A percentile compares a stretch with the other conserved stretches of the same genome.
Evolutionary conservation across 345 rosid species (phyloP).

Genomic region (Viola odorata): DNA sequence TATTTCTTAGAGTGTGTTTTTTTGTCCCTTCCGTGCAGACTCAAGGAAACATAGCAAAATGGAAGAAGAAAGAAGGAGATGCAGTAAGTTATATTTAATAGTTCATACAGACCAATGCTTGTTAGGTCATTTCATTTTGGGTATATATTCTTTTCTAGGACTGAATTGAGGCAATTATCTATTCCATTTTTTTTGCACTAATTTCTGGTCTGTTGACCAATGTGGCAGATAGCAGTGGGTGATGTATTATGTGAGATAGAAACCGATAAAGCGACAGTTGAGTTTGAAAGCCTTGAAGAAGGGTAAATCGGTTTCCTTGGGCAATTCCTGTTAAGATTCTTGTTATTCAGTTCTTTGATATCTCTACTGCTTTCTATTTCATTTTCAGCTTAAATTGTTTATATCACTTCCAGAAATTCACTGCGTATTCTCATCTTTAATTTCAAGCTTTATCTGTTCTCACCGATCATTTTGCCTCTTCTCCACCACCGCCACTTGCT

Average conservation of each 20-base stretch:
- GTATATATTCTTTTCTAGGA: slow-evolving; percentile 11
- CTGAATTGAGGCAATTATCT: slow-evolving; percentile 15
- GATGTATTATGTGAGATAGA: slow-evolving; percentile 90
- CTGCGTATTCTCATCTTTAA: no score
- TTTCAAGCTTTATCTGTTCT: no score
- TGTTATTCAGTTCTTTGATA: no score
- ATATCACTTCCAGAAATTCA: no score
- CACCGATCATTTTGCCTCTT: no score
- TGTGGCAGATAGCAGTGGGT: slow-evolving; percentile 84
- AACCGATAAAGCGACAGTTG: slow-evolving; percentile 96
- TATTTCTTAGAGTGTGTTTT: slow-evolving; percentile 21
- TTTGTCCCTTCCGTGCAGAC: slow-evolving; percentile 49
- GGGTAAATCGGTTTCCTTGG: slow-evolving; percentile 50
- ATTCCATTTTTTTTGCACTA: slow-evolving; percentile 13
- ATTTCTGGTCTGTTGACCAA: slow-evolving; percentile 24
- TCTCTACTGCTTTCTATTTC: no score
- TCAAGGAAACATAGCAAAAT: slow-evolving; percentile 88
- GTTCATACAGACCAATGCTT: slow-evolving; percentile 8
- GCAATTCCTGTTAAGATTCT: neutral
- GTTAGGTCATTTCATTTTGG: slow-evolving; percentile 11
- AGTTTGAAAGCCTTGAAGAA: slow-evolving; percentile 92
- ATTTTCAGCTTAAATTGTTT: no score
- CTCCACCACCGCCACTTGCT: no score
- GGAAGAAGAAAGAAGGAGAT: slow-evolving; percentile 97
- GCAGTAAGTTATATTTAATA: slow-evolving; percentile 44